Evolutionary conservation across 169 alveolate genomes (phyloP).

Genomic region (Eimeria tenella): DNA sequence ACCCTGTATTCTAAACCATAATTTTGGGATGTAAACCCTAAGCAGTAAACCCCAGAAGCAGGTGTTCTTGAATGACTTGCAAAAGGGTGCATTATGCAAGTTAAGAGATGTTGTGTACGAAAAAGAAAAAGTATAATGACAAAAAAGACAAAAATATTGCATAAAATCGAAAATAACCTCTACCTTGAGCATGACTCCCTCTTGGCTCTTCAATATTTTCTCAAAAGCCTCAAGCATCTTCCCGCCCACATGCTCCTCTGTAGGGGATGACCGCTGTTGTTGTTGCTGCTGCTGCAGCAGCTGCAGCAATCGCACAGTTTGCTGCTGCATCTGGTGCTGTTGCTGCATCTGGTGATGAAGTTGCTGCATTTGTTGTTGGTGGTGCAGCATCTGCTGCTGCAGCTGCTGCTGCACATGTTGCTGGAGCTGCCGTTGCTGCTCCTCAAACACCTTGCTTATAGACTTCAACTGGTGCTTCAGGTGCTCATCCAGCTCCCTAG

Average conservation of each 20-base stretch:
- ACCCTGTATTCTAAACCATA: not conserved
- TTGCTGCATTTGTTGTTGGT: slow-evolving; percentile 22
- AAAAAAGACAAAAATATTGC: not conserved
- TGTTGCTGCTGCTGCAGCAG: slow-evolving; percentile 54
- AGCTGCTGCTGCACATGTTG: not conserved
- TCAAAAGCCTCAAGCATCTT: slow-evolving; percentile 4
- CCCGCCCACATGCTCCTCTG: not conserved
- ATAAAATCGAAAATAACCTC: not conserved
- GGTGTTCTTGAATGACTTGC: too few relatives aligned
- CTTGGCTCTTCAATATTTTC: not conserved
- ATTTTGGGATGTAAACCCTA: not conserved
- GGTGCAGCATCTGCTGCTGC: not conserved
- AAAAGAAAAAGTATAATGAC: not conserved
- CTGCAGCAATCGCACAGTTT: not conserved
- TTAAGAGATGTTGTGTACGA: not conserved
- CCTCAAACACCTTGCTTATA: not conserved
- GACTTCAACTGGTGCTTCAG: not conserved
- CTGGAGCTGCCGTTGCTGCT: slow-evolving; percentile 14
- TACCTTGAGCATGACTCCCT: not conserved
- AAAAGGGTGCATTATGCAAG: too few relatives aligned
- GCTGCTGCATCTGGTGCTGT: not conserved
- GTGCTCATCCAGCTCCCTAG: slow-evolving; percentile 17
- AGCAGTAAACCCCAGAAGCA: not conserved
- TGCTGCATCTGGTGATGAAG: not conserved
- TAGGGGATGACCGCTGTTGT: slow-evolving; percentile 11